Conservation (phyloP, 1,139 yeast species). For the Blastobotrys raffinosifermentans region DNA sequence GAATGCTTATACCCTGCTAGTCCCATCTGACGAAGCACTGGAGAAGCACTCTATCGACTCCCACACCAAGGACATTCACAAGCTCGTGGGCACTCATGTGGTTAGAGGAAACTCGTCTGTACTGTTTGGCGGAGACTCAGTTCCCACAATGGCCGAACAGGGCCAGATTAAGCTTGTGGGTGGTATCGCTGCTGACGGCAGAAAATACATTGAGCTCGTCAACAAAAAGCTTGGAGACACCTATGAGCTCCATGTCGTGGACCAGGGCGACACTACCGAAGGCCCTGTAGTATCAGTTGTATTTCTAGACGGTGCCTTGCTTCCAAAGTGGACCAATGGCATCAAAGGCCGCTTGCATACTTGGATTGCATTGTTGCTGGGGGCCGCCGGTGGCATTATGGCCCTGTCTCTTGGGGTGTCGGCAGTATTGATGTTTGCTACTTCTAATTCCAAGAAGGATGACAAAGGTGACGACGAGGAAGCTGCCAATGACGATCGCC, state of each 20-base stretch:
- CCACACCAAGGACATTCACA: conserved; percentile 36
- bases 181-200: conserved; percentile 28
- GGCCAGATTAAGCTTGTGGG: conserved; percentile 43
- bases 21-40: conserved; percentile 63
- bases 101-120: too few relatives aligned
- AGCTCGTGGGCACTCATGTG: too few relatives aligned
- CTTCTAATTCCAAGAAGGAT: background rate
- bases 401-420: conserved; percentile 23
- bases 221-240: conserved; percentile 44
- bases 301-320: conserved; percentile 62
- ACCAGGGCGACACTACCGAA: conserved; percentile 59
- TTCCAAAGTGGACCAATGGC: conserved; percentile 52
- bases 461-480: conserved; percentile 1
- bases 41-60: conserved; percentile 66
- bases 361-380: conserved; percentile 31
- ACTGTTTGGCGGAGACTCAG: conserved; percentile 29
- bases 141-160: conserved; percentile 42
- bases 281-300: conserved; percentile 46
- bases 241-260: conserved; percentile 58
- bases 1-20: conserved; percentile 55
- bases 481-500: too few relatives aligned
- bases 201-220: conserved; percentile 33
- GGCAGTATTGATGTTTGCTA: conserved; percentile 4
- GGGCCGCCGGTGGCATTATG: conserved; percentile 33
- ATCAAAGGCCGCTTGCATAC: conserved; percentile 28